These are phyloP conservation scores for Gossypium davidsonii DNA, from an alignment of 441 rosid genomes.

Conservation along the genomic window DNA sequence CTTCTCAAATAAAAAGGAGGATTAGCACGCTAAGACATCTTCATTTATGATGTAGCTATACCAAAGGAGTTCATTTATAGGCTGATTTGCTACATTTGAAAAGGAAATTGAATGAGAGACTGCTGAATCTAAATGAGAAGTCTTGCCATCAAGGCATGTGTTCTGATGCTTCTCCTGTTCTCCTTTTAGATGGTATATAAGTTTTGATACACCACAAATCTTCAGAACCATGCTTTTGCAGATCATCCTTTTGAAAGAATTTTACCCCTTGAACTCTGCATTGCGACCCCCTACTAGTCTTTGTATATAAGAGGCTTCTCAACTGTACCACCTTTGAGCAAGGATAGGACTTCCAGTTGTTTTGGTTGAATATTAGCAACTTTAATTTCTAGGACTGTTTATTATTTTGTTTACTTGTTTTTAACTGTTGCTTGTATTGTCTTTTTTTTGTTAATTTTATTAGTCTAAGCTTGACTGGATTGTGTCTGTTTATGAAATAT, in stretches of 20 bases:
- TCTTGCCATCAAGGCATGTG: not conserved
- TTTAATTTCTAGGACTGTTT: not conserved
- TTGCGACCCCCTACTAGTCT: not conserved
- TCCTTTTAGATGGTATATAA: not conserved
- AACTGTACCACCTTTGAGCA: not conserved
- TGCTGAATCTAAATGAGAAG: not conserved
- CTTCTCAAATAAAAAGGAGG: not conserved
- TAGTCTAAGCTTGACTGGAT: not conserved
- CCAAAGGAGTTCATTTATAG: not conserved
- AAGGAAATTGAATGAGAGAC: not conserved
- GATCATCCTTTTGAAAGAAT: not conserved
- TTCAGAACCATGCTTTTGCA: not conserved
- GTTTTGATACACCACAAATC: not conserved
- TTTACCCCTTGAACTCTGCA: not conserved
- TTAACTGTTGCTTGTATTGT: not conserved
- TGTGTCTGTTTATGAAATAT: not conserved
- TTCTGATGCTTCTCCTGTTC: not conserved
- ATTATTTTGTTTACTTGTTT: not conserved
- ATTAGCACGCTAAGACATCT: not conserved
- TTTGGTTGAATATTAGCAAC: not conserved
- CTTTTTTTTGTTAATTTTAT: not conserved
- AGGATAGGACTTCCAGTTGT: not conserved
- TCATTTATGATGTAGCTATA: not conserved
- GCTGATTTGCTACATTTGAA: not conserved
- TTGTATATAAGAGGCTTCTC: not conserved